Evolutionary conservation across 495 filamentous ascomycete genomes (phyloP).

Genomic region (Talaromyces wortmannii): DNA sequence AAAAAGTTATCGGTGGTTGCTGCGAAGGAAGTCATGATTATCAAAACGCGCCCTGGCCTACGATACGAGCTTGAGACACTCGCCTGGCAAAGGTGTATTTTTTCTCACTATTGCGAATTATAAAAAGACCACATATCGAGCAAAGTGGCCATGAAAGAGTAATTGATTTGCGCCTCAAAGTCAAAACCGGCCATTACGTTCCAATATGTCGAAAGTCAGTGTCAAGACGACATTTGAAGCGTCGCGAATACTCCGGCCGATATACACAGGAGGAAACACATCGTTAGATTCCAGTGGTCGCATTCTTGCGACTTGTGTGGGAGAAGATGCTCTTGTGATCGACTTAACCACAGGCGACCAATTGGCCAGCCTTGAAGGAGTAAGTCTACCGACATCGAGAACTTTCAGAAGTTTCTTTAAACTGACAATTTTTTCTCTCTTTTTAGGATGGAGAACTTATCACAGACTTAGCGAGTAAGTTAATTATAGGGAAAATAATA

Average conservation of each 20-base stretch:
- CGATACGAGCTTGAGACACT: too few relatives aligned
- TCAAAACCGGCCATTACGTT: background rate
- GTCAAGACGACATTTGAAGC: slow-evolving; percentile 84
- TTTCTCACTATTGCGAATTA: background rate
- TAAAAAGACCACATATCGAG: background rate
- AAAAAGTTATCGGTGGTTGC: slow-evolving; percentile 21
- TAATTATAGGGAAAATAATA: background rate
- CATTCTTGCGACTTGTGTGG: slow-evolving; percentile 78
- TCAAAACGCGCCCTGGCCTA: too few relatives aligned
- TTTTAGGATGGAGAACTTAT: slow-evolving; percentile 84
- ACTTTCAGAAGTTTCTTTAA: slow-evolving; percentile 1
- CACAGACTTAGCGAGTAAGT: slow-evolving; percentile 73
- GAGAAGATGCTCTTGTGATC: slow-evolving; percentile 83
- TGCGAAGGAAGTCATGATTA: background rate
- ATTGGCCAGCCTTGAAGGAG: slow-evolving; percentile 82
- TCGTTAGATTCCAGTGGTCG: slow-evolving; percentile 75
- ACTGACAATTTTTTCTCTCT: slow-evolving; percentile 10
- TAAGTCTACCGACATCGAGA: slow-evolving; percentile 30
- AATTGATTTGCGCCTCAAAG: background rate
- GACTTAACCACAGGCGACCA: slow-evolving; percentile 77
- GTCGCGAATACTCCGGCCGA: slow-evolving; percentile 74
- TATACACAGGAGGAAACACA: slow-evolving; percentile 87
- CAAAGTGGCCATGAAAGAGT: background rate
- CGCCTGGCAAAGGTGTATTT: background rate
- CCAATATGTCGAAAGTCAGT: slow-evolving; percentile 38